These are phyloP conservation scores for Ogataea minuta DNA, from an alignment of 805 yeast species.

Conservation along the genomic window DNA sequence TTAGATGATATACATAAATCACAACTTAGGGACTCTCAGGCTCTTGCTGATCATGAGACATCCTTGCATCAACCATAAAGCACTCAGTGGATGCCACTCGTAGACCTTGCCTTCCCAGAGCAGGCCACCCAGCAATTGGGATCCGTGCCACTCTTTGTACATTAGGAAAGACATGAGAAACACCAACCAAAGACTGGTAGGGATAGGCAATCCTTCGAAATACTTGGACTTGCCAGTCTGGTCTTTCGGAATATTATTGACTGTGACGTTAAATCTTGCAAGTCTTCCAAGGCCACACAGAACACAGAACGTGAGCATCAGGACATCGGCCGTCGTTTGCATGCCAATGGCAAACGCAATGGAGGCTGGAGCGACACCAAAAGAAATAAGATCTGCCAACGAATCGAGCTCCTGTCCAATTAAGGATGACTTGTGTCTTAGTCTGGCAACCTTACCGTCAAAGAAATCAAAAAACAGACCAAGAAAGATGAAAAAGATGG, in stretches of 20 bases:
- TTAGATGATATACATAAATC: constrained; percentile 22
- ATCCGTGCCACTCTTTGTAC: constrained; percentile 41
- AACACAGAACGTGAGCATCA: constrained; percentile 77
- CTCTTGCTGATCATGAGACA: constrained; percentile 90
- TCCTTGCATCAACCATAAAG: constrained; percentile 73
- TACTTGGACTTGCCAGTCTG: constrained; percentile 79
- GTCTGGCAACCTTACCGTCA: constrained; percentile 95
- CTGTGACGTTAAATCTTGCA: constrained; percentile 94
- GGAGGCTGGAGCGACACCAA: constrained; percentile 94
- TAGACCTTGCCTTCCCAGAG: constrained; percentile 50
- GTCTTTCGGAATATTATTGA: constrained; percentile 90
- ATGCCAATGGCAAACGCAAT: constrained; percentile 91
- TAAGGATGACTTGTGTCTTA: constrained; percentile 84
- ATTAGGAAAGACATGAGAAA: constrained; percentile 68
- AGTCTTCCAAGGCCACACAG: constrained; percentile 90
- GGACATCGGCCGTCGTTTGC: constrained; percentile 76
- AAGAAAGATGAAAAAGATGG: constrained; percentile 80
- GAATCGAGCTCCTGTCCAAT: constrained; percentile 99
- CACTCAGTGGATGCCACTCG: constrained; percentile 73
- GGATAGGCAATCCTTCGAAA: constrained; percentile 97
- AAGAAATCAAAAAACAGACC: constrained; percentile 95
- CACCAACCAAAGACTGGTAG: constrained; percentile 78
- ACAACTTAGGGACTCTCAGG: constrained; percentile 86
- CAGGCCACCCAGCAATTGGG: constrained; percentile 63
- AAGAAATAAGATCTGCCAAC: constrained; percentile 89